Conservation (phyloP, 805 yeast species). For the Pichia heedii region DNA sequence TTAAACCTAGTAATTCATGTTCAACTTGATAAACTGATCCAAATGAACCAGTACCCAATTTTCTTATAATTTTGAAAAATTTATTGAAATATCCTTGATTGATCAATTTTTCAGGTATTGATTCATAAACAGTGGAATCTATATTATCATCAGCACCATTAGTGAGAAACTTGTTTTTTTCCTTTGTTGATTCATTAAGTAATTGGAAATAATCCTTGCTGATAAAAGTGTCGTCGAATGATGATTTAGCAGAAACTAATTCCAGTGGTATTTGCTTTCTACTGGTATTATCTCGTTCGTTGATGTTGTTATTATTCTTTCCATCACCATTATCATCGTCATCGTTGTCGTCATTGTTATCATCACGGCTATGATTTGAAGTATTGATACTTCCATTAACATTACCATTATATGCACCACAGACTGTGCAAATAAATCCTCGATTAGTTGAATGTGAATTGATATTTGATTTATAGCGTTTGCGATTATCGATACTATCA, state of each 20-base stretch:
- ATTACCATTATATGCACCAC: too few species aligned
- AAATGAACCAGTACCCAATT: conserved; percentile 75
- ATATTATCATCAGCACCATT: neutral
- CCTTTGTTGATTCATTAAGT: conserved; percentile 10
- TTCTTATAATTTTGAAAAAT: conserved; percentile 53
- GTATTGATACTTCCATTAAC: too few species aligned
- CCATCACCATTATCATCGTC: too few species aligned
- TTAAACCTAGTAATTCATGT: conserved; percentile 63
- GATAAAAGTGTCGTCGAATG: conserved; percentile 4
- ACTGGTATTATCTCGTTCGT: neutral
- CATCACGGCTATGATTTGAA: too few species aligned
- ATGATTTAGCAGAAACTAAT: neutral
- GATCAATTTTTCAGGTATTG: conserved; percentile 38
- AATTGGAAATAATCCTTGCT: conserved; percentile 24
- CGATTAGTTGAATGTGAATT: neutral
- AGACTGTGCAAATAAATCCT: too few species aligned
- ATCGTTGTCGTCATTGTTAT: too few species aligned
- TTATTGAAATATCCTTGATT: conserved; percentile 75
- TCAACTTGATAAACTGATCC: conserved; percentile 81
- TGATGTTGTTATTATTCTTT: neutral
- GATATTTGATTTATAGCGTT: neutral
- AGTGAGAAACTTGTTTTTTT: conserved; percentile 1
- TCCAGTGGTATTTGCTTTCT: neutral
- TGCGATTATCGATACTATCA: neutral
- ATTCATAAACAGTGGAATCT: neutral